phyloP scores from a whole-genome alignment of 257 asterid genomes.

The Salvia miltiorrhiza region DNA sequence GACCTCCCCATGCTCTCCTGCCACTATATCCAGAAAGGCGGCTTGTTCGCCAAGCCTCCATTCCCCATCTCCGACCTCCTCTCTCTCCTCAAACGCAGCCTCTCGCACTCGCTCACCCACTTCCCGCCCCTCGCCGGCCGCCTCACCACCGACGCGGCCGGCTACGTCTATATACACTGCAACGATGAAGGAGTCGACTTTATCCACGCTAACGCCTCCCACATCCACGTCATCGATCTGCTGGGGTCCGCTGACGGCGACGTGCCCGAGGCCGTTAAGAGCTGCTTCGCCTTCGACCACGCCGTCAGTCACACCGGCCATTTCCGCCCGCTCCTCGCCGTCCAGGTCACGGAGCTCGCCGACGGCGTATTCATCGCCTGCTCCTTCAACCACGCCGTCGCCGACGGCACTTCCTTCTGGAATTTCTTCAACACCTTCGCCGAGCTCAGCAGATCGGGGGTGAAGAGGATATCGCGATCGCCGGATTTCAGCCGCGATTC shows the following conservation, averaged over 20 bases:
- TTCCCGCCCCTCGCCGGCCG: slow-evolving; percentile 56
- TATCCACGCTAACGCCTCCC: slow-evolving; percentile 27
- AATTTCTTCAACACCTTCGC: slow-evolving; percentile 43
- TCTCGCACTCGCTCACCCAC: slow-evolving; percentile 29
- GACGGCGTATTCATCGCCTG: slow-evolving; percentile 60
- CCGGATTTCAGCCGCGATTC: slow-evolving; percentile 69
- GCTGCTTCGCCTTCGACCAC: slow-evolving; percentile 35
- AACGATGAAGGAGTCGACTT: slow-evolving; percentile 38
- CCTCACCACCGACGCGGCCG: slow-evolving; percentile 27
- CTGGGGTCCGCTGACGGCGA: slow-evolving; percentile 7
- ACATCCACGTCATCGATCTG: slow-evolving; percentile 21
- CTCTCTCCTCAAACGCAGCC: slow-evolving; percentile 17
- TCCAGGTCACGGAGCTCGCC: slow-evolving; percentile 35
- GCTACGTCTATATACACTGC: slow-evolving; percentile 27
- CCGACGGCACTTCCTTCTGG: slow-evolving; percentile 54
- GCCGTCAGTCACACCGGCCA: slow-evolving; percentile 32
- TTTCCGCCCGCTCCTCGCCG: slow-evolving; percentile 31
- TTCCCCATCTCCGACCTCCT: slow-evolving; percentile 18
- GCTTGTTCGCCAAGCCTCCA: slow-evolving; percentile 21
- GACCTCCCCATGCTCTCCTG: slow-evolving; percentile 49
- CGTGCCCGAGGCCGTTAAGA: slow-evolving; percentile 23
- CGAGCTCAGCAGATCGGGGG: slow-evolving; percentile 31
- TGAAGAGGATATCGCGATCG: slow-evolving; percentile 22
- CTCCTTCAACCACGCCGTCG: slow-evolving; percentile 42
- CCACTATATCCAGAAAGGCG: slow-evolving; percentile 44